Evolutionary conservation across 768 basidiomycete genomes (phyloP).

Genomic region (Chiua virens): DNA sequence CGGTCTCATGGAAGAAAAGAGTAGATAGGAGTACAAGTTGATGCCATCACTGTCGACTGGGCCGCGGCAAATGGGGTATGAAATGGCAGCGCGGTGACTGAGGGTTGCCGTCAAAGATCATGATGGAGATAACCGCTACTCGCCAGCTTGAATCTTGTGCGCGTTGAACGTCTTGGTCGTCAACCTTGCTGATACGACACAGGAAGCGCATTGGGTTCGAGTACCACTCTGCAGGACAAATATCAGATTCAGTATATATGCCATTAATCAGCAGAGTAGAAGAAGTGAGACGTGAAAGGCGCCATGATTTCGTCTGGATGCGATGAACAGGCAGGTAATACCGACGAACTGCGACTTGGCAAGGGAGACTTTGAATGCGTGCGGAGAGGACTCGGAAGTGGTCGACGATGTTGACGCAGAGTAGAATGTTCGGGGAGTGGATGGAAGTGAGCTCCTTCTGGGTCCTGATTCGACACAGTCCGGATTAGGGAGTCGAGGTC

Average conservation of each 20-base stretch:
- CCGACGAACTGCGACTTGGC: conserved; percentile 91
- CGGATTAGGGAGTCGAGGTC: conserved; percentile 91
- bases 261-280: conserved; percentile 73
- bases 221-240: conserved; percentile 84
- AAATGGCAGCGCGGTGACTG: too few relatives aligned
- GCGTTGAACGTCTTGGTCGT: conserved; percentile 85
- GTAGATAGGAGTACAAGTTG: too few relatives aligned
- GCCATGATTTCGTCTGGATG: conserved; percentile 78
- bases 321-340: conserved; percentile 59
- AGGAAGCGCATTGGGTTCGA: conserved; percentile 91
- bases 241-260: conserved; percentile 67
- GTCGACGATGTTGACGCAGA: conserved; percentile 85
- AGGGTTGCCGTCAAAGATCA: too few relatives aligned
- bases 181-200: conserved; percentile 88
- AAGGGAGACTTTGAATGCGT: conserved; percentile 74
- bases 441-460: conserved; percentile 78
- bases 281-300: conserved; percentile 79
- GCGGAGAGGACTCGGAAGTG: conserved; percentile 67
- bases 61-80: too few relatives aligned
- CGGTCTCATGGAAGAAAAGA: too few relatives aligned
- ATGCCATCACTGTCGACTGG: too few relatives aligned
- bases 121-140: too few relatives aligned
- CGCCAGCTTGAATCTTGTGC: too few relatives aligned
- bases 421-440: conserved; percentile 87
- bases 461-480: too few relatives aligned